Conservation (phyloP, 176 grass and related monocot species). For the Lolium perenne region DNA sequence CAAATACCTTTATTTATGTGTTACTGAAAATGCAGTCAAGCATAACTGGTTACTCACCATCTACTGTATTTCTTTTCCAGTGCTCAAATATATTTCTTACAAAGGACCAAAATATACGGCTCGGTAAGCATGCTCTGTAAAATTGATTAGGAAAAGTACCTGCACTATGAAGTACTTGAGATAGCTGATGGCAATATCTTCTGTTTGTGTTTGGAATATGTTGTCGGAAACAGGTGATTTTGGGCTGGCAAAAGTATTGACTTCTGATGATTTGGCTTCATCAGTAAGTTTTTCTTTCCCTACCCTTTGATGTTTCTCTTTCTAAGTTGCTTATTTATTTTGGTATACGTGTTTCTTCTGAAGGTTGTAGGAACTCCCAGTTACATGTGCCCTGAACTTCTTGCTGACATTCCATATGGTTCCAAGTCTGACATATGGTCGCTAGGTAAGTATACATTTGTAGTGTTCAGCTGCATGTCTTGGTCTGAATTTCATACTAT, state of each 20-base stretch:
- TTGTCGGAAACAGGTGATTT: constrained; percentile 75
- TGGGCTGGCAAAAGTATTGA: constrained; percentile 92
- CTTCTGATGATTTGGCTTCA: constrained; percentile 88
- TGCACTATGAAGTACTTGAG: neutral
- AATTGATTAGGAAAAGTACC: neutral
- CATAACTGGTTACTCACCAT: constrained; percentile 37
- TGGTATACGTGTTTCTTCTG: constrained; percentile 3
- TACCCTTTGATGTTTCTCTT: neutral
- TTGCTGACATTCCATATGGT: constrained; percentile 97
- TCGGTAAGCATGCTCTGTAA: constrained; percentile 58
- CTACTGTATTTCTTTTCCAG: constrained; percentile 46
- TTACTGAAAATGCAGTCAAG: neutral
- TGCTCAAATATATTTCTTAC: constrained; percentile 99
- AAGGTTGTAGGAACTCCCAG: constrained; percentile 98
- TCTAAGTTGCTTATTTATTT: constrained; percentile 26
- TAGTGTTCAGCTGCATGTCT: constrained; percentile 14
- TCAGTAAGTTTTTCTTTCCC: constrained; percentile 68
- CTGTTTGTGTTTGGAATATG: constrained; percentile 35
- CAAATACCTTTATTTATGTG: constrained; percentile 11
- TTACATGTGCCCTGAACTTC: constrained; percentile 99
- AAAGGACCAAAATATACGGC: constrained; percentile 83
- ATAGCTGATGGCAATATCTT: constrained; percentile 33
- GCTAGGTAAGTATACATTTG: constrained; percentile 58
- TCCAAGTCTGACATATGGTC: constrained; percentile 99
- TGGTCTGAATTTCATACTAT: neutral